Evolutionary conservation across 106 monocot genomes (phyloP), one percentile per base, ranked within the genome.

Genomic region (Dioscorea dumetorum): DNA sequence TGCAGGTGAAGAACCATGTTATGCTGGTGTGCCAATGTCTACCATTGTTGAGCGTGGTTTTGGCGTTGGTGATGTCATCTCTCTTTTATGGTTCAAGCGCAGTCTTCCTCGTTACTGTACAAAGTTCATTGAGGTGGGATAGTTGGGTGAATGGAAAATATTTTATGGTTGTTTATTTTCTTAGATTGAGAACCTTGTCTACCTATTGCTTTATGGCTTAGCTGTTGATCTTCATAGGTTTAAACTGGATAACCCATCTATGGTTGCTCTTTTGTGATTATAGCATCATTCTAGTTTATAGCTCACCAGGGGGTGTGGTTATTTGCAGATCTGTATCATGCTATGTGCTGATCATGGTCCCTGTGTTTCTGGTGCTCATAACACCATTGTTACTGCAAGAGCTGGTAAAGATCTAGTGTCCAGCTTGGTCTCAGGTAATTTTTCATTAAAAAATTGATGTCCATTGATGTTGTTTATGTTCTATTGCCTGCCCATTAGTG

Each of bases 281-380:
- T 41, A 41, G 41, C 41, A 41, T 8, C 6, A 8, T 54, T 21
- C 48, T 66, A 13, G 6, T 31, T 31, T 33, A 18, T 57, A 53
- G 16, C 50, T 63, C 11, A 51, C 54, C 64, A 23, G 35, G 34
- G 24, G 12, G n/a, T 70, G 7, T 32, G 31, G 15, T 64, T n/a
- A 56, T 72, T 23, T 2, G 41, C 78, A 97, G 92, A 97, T 97
- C 21, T 92, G 91, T 73, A 78, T 97, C 58, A 92, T 97, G 97
- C 62, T 97, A 33, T 97, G 97, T 80, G 97, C 97, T 70, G 97
- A 97, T 73, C 97, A 97, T 75, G 97, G 97, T 60, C 97, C 97
- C 32, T 97, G 97, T 69, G 97, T 97, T 57, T 97, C 97, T 53
- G 97, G 97, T 67, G 97, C 91, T 67, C 97, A 97, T 76, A 97